Evolutionary conservation across 495 filamentous ascomycete genomes (phyloP).

Genomic region (Pseudevernia furfuracea): DNA sequence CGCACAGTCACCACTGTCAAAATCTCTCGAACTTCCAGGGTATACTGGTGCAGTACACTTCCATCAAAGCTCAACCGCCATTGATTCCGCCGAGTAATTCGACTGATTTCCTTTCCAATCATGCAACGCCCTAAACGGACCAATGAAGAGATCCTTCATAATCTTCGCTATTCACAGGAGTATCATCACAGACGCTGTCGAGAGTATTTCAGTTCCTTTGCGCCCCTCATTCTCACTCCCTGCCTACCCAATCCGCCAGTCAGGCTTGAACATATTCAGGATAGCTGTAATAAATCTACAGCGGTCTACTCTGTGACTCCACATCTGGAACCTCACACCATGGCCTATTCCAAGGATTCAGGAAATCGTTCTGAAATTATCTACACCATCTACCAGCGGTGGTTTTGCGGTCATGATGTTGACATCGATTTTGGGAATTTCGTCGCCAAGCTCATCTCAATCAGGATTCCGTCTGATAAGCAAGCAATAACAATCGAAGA

Average conservation of each 20-base stretch:
- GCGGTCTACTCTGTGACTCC: conserved; percentile 5
- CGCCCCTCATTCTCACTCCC: conserved; percentile 4
- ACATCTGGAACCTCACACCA: conserved; percentile 1
- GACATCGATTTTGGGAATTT: conserved; percentile 11
- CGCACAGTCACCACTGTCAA: background rate
- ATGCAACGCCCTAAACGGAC: background rate
- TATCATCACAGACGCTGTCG: conserved; percentile 1
- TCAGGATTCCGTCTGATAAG: background rate
- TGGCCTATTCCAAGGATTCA: background rate
- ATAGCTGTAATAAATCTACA: conserved; percentile 12
- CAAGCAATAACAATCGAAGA: conserved; percentile 4
- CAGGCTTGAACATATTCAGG: conserved; percentile 9
- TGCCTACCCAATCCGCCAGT: conserved; percentile 2
- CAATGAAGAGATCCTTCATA: conserved; percentile 7
- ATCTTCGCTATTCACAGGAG: conserved; percentile 3
- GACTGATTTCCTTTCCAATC: background rate
- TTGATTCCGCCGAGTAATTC: background rate
- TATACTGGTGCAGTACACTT: background rate
- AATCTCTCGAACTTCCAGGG: background rate
- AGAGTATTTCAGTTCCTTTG: conserved; percentile 3
- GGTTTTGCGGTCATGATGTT: conserved; percentile 2
- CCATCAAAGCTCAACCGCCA: background rate
- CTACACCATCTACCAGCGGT: conserved; percentile 2
- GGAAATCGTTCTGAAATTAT: background rate
- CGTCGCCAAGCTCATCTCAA: conserved; percentile 8